Percentiles rank a stretch among this genome's conserved stretches.
phyloP scores from a whole-genome alignment of 1,139 yeast species.

The Geotrichum europaeum region DNA sequence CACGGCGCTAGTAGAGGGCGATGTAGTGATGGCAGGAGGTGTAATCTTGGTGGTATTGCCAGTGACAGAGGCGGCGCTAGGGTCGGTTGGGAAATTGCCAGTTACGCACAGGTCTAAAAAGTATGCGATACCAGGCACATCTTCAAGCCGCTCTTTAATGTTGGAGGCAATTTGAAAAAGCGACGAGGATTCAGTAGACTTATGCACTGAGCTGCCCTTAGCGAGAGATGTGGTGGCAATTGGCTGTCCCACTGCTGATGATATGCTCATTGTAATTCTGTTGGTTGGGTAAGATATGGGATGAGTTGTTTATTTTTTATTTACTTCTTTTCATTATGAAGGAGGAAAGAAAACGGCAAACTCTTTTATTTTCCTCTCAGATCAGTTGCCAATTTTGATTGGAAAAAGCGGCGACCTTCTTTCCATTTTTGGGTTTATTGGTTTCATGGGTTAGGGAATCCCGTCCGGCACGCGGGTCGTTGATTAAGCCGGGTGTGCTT shows the following conservation, averaged over 20 bases:
- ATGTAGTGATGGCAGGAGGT: background rate
- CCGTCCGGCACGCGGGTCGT: background rate
- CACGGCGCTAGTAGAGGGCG: background rate
- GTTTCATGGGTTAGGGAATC: background rate
- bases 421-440: too few species aligned
- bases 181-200: constrained; percentile 37
- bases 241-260: background rate
- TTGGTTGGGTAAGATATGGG: background rate
- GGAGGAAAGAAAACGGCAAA: background rate
- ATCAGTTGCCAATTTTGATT: background rate
- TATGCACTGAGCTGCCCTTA: constrained; percentile 2
- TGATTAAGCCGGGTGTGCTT: background rate
- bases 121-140: constrained; percentile 66
- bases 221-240: background rate
- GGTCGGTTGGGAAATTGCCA: constrained; percentile 19
- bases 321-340: background rate
- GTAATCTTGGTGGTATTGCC: background rate
- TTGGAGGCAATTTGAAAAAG: constrained; percentile 64
- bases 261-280: background rate
- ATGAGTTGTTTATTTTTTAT: too few species aligned
- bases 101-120: constrained; percentile 46
- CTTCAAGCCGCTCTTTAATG: constrained; percentile 52
- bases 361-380: background rate
- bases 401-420: background rate
- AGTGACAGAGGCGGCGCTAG: constrained; percentile 2